phyloP scores from a whole-genome alignment of 1,139 yeast species.

The Eremothecium coryli region DNA sequence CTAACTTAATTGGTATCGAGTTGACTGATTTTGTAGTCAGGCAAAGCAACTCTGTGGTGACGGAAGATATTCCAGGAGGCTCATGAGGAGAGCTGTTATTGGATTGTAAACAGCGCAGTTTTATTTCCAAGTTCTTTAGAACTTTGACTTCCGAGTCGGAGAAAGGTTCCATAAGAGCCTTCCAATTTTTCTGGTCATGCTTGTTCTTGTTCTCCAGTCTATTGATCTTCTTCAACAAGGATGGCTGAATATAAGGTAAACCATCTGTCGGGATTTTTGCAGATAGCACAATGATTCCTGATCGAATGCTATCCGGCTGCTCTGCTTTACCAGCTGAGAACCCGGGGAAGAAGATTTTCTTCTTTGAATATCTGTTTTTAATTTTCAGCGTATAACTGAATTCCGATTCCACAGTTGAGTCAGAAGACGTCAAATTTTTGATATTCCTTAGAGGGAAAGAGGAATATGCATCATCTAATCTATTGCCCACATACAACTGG shows the following conservation, averaged over 20 bases:
- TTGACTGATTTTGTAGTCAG: conserved; percentile 28
- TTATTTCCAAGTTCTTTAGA: conserved; percentile 22
- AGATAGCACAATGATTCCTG: conserved; percentile 21
- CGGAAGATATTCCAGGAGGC: conserved; percentile 23
- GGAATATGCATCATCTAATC: conserved; percentile 13
- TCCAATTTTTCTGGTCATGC: conserved; percentile 27
- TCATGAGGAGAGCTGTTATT: conserved; percentile 19
- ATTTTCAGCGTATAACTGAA: conserved; percentile 15
- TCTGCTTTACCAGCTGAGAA: conserved; percentile 11
- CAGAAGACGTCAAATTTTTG: conserved; percentile 8
- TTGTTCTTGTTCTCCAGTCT: conserved; percentile 20
- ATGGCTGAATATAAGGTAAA: conserved; percentile 32
- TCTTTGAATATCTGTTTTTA: conserved; percentile 14
- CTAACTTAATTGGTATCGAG: conserved; percentile 30
- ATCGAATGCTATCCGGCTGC: conserved; percentile 5
- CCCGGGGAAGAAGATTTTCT: conserved; percentile 21
- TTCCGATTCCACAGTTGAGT: conserved; percentile 16
- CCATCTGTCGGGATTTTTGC: conserved; percentile 22
- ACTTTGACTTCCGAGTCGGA: conserved; percentile 23
- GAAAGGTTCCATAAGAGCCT: conserved; percentile 18
- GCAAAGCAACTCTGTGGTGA: conserved; percentile 21
- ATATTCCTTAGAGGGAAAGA: conserved; percentile 15
- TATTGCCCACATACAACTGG: conserved; percentile 19
- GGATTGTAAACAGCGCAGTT: conserved; percentile 25
- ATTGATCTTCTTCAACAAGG: conserved; percentile 29